A percentile compares a stretch with the other conserved stretches of the same genome.
Conservation (phyloP, 305 asterid genomes). For the Fraxinus sp. region DNA sequence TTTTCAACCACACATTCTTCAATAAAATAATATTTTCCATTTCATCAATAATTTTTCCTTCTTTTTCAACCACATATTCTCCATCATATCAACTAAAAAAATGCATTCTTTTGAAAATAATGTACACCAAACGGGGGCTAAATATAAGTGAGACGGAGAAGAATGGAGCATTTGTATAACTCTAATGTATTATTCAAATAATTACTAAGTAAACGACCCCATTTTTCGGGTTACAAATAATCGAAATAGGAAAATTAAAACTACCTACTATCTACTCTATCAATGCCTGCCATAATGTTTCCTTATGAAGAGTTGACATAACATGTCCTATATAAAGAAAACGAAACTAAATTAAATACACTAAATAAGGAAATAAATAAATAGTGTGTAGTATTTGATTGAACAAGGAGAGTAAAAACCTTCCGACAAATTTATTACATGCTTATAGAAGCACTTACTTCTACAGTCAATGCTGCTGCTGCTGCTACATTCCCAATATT, state of each 20-base stretch:
- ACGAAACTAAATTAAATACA: background rate
- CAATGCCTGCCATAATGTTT: background rate
- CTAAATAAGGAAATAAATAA: background rate
- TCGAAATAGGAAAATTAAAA: background rate
- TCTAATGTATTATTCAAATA: background rate
- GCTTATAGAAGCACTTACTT: constrained; percentile 47
- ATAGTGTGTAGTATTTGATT: background rate
- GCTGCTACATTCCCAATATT: background rate
- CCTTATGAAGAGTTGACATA: background rate
- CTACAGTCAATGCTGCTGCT: no score
- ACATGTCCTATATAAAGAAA: background rate
- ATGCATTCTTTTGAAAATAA: no score
- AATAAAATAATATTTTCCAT: no score
- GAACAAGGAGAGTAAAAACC: background rate
- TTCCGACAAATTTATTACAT: background rate
- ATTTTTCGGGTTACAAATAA: background rate
- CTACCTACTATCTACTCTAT: background rate
- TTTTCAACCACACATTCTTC: no score
- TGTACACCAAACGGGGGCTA: no score
- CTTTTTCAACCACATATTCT: no score
- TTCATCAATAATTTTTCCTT: no score
- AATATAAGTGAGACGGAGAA: no score
- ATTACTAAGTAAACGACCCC: background rate
- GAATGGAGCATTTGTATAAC: background rate
- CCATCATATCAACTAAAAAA: no score